Base-by-base conservation (phyloP, 768 basidiomycete species). In the Pleurotus sapidus region DNA sequence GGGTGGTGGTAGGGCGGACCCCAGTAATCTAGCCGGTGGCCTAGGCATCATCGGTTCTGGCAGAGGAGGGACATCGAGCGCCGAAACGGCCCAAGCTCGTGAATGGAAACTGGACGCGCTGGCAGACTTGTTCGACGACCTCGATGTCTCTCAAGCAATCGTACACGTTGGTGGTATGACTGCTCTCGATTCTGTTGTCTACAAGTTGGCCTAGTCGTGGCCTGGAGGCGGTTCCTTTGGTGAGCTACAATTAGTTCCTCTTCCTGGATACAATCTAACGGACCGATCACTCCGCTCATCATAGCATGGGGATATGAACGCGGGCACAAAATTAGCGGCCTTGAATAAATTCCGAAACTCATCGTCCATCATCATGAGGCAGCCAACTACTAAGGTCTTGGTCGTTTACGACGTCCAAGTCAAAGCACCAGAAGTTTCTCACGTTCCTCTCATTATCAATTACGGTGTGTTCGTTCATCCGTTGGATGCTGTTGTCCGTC, bases 91-190 rank as follows among this genome's bases (percentile, higher is more conserved):
- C 15, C 90, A 92, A 68, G 92, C 93, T 47, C 79, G 91, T 53
- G 94, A 95, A 69, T 96, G 95, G 94, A 97, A 97, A 70, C 75
- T 97, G 49, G 94, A 97, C 64, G 94, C 94, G 3, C 78, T 97
- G 24, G 84, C 89, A 11, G 94, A 97, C 68, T 76, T 96, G 45
- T 89, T 95, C 63, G 93, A 95, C 39, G 94, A 96, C 64, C 79
- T 93, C 11, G 90, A 93, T 46, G 81, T 91, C 4, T 69, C 74
- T 14, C 91, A 93, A 62, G 90, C 88, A 0, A 85, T 95, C 58
- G 90, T 95, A 30, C 90, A 94, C 64, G 93, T 95, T 48, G 92
- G 93, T 5, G 91, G 93, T 3, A 85, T 95, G 82, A 88, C 84
- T 8, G 83, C 91, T 12, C 74, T 98, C 61, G 95, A 95, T 65